A percentile compares a stretch with the other conserved stretches of the same genome.
These are phyloP conservation scores for Umbelopsis sp. DNA, from an alignment of 192 early-diverging fungal species.

Conservation along the genomic window DNA sequence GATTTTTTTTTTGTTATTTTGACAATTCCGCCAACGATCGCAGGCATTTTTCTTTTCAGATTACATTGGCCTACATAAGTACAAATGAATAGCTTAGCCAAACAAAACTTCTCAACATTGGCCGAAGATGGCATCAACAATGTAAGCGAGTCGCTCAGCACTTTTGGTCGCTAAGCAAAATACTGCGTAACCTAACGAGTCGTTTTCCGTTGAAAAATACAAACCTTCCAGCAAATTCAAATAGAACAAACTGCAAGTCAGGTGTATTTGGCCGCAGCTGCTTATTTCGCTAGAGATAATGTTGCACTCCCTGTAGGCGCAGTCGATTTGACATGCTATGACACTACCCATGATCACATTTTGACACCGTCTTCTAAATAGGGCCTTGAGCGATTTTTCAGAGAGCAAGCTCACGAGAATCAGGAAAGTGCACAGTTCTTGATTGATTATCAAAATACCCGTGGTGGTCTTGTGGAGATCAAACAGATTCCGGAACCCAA, in stretches of 20 bases:
- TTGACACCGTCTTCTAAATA: neutral
- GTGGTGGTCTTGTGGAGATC: constrained; percentile 46
- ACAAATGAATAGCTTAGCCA: constrained; percentile 31
- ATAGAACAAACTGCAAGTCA: constrained; percentile 52
- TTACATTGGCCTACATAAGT: neutral
- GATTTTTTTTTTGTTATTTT: no score
- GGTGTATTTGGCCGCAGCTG: constrained; percentile 44
- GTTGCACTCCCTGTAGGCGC: constrained; percentile 39
- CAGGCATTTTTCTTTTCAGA: no score
- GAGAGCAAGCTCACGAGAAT: constrained; percentile 46
- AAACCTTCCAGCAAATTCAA: constrained; percentile 39
- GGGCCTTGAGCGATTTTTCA: constrained; percentile 48
- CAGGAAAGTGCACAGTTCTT: constrained; percentile 48
- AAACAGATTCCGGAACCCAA: constrained; percentile 41
- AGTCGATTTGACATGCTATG: neutral
- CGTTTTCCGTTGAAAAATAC: no score
- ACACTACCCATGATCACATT: neutral
- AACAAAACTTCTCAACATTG: constrained; percentile 50
- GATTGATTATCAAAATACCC: constrained; percentile 51
- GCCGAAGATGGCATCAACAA: constrained; percentile 45
- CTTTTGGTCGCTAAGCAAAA: neutral
- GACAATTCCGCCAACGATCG: no score
- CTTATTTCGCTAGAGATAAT: constrained; percentile 41
- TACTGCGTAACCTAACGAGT: neutral
- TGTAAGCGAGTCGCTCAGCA: neutral